These are phyloP conservation scores for Moricandia arvensis DNA, from an alignment of 345 rosid species.

Conservation along the genomic window DNA sequence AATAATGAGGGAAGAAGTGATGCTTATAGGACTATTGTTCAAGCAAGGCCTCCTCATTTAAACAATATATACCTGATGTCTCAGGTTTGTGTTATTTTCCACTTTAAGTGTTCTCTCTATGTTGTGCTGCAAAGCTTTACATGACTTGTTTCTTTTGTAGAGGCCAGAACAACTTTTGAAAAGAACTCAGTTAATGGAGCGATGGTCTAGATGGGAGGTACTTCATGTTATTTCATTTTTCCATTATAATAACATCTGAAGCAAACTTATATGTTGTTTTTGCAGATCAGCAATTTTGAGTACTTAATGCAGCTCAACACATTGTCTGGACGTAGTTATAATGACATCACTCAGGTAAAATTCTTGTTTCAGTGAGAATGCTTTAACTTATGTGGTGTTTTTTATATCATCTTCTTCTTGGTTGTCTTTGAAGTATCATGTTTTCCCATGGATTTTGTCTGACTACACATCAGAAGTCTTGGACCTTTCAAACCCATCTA, in stretches of 20 bases:
- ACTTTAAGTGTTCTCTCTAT: not conserved
- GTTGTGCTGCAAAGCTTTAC: slow-evolving; percentile 20
- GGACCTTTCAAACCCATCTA: slow-evolving; percentile 79
- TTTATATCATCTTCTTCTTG: not conserved
- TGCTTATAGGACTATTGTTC: slow-evolving; percentile 84
- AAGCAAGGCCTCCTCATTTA: slow-evolving; percentile 76
- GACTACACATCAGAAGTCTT: slow-evolving; percentile 66
- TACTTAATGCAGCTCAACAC: slow-evolving; percentile 93
- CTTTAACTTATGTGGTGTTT: not conserved
- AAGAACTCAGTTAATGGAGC: slow-evolving; percentile 87
- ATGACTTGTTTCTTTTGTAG: slow-evolving; percentile 34
- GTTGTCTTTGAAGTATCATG: slow-evolving; percentile 76
- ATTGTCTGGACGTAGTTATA: slow-evolving; percentile 93
- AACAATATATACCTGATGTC: slow-evolving; percentile 77
- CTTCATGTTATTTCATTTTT: not conserved
- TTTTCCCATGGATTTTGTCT: slow-evolving; percentile 91
- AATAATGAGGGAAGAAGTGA: slow-evolving; percentile 72
- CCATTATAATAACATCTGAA: slow-evolving; percentile 4
- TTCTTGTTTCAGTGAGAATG: not conserved
- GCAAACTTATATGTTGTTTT: slow-evolving; percentile 9
- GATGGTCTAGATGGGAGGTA: slow-evolving; percentile 99
- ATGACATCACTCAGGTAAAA: slow-evolving; percentile 91
- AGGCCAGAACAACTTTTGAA: slow-evolving; percentile 86
- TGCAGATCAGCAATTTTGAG: slow-evolving; percentile 98
- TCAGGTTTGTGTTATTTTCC: slow-evolving; percentile 54